Conservation (phyloP, 1,139 yeast species). For the Scheffersomyces cryptocercus region DNA sequence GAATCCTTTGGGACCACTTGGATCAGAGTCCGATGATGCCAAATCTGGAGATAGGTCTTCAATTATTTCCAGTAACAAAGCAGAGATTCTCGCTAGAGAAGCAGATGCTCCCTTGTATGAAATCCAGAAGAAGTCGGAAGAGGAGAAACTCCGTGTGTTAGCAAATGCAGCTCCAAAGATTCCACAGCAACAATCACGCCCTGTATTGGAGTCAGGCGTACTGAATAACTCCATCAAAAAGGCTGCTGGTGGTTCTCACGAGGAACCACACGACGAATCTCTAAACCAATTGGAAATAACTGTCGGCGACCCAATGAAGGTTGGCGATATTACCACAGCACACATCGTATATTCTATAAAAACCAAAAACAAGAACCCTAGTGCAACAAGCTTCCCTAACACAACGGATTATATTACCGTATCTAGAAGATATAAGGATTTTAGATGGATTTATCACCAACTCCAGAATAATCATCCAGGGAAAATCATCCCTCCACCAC, state of each 20-base stretch:
- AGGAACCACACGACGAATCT: slow-evolving; percentile 3
- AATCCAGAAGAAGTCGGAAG: slow-evolving; percentile 24
- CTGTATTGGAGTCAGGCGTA: neutral
- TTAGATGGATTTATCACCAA: slow-evolving; percentile 87
- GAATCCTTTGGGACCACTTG: slow-evolving; percentile 46
- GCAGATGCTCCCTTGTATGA: slow-evolving; percentile 54
- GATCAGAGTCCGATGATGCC: slow-evolving; percentile 17
- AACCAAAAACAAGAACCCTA: slow-evolving; percentile 46
- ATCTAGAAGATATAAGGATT: slow-evolving; percentile 78
- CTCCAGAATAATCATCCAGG: slow-evolving; percentile 88
- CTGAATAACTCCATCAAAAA: neutral
- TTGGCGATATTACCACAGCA: slow-evolving; percentile 86
- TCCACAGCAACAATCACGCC: slow-evolving; percentile 1
- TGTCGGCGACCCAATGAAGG: slow-evolving; percentile 90
- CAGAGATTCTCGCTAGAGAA: slow-evolving; percentile 21
- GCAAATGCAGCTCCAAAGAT: slow-evolving; percentile 4
- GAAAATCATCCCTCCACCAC: slow-evolving; percentile 92
- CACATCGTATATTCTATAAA: slow-evolving; percentile 85
- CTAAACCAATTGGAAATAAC: slow-evolving; percentile 53
- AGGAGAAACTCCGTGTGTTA: slow-evolving; percentile 11
- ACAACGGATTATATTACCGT: slow-evolving; percentile 49
- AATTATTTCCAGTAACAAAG: slow-evolving; percentile 17
- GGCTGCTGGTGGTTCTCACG: slow-evolving; percentile 5
- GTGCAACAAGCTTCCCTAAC: slow-evolving; percentile 21
- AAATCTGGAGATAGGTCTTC: slow-evolving; percentile 16